Conservation (phyloP, 2,329 filamentous ascomycete genomes). For the Remersonia thermophila region DNA sequence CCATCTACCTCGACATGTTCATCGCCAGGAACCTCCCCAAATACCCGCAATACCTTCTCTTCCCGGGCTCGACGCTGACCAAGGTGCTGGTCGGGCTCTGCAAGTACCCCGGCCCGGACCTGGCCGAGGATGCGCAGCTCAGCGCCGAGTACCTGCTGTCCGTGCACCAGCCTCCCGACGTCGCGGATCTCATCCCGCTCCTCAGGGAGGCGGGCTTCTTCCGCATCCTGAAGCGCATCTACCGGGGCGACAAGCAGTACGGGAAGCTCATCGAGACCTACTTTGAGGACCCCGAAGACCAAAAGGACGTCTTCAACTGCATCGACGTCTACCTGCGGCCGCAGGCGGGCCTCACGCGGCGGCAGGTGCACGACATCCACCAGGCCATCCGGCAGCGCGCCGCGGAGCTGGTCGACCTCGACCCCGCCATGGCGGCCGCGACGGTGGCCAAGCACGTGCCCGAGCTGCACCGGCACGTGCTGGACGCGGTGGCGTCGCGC, state of each 20-base stretch:
- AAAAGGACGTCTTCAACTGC: slow-evolving; percentile 63
- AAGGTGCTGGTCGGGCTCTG: slow-evolving; percentile 73
- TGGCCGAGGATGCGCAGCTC: slow-evolving; percentile 90
- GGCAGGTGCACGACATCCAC: slow-evolving; percentile 62
- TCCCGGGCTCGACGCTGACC: slow-evolving; percentile 76
- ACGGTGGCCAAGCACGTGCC: slow-evolving; percentile 50
- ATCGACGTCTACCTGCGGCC: slow-evolving; percentile 62
- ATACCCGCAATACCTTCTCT: slow-evolving; percentile 86
- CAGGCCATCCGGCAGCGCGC: slow-evolving; percentile 53
- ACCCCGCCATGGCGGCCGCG: slow-evolving; percentile 51
- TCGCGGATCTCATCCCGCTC: slow-evolving; percentile 60
- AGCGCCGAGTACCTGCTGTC: slow-evolving; percentile 93
- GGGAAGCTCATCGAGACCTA: slow-evolving; percentile 66
- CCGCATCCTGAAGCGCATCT: slow-evolving; percentile 81
- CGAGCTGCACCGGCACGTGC: slow-evolving; percentile 52
- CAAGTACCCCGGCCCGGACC: slow-evolving; percentile 64
- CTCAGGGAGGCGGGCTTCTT: slow-evolving; percentile 76
- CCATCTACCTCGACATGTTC: slow-evolving; percentile 97
- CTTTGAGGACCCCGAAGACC: slow-evolving; percentile 73
- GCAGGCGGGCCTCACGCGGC: slow-evolving; percentile 48
- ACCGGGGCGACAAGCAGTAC: slow-evolving; percentile 68
- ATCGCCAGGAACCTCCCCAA: slow-evolving; percentile 91
- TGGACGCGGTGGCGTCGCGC: slow-evolving; percentile 49
- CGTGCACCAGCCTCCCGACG: slow-evolving; percentile 78
- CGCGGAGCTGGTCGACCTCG: slow-evolving; percentile 51